Percentiles rank a stretch among this genome's conserved stretches.
These are phyloP conservation scores for Excoecaria cochinchinensis DNA, from an alignment of 345 rosid genomes.

Conservation along the genomic window DNA sequence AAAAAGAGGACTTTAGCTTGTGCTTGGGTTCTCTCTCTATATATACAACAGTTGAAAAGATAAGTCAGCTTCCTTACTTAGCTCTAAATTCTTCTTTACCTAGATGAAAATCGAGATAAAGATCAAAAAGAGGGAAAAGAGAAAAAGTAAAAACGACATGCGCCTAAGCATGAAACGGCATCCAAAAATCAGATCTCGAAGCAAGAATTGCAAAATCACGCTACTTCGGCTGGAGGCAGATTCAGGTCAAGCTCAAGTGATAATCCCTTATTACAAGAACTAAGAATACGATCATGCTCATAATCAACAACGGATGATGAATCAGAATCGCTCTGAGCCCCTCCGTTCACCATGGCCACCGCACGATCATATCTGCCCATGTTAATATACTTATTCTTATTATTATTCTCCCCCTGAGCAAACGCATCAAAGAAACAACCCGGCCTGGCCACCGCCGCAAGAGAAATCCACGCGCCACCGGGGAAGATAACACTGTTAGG, in stretches of 20 bases:
- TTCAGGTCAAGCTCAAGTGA: slow-evolving; percentile 66
- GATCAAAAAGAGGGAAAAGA: background rate
- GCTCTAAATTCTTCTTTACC: slow-evolving; percentile 12
- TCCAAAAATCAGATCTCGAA: slow-evolving; percentile 1
- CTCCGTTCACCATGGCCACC: slow-evolving; percentile 19
- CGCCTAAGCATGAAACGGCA: slow-evolving; percentile 6
- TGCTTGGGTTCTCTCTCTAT: slow-evolving; percentile 8
- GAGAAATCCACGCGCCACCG: slow-evolving; percentile 24
- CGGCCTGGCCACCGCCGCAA: slow-evolving; percentile 32
- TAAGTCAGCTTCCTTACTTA: slow-evolving; percentile 28
- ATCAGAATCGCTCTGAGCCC: slow-evolving; percentile 61
- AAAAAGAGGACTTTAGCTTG: background rate
- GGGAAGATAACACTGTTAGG: slow-evolving; percentile 18
- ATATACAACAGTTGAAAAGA: slow-evolving; percentile 36
- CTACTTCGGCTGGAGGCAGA: slow-evolving; percentile 56
- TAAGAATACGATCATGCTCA: slow-evolving; percentile 27
- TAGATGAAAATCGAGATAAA: slow-evolving; percentile 2
- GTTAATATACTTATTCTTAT: background rate
- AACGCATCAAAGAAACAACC: slow-evolving; percentile 52
- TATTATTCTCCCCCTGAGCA: slow-evolving; percentile 33
- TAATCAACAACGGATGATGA: slow-evolving; percentile 63
- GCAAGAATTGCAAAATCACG: slow-evolving; percentile 35
- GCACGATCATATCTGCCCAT: slow-evolving; percentile 29
- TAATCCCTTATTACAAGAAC: slow-evolving; percentile 4
- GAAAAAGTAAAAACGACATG: slow-evolving; percentile 16